Evolutionary conservation across 805 yeast species (phyloP).

Genomic region (Starmerella cellae): DNA sequence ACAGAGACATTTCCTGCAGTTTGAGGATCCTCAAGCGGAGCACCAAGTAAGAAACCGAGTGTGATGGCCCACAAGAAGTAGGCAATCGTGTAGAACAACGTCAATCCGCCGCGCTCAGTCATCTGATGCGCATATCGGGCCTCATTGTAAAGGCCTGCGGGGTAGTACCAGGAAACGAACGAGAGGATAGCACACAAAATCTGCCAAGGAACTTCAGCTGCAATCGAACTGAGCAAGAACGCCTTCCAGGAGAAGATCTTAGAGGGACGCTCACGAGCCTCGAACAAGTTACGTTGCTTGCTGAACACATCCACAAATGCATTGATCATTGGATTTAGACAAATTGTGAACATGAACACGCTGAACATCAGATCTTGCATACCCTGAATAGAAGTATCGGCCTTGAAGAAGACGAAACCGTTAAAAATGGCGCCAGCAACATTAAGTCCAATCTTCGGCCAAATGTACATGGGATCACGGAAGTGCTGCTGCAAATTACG

Average conservation of each 20-base stretch:
- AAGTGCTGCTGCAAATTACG: conserved; percentile 38
- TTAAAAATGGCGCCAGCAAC: conserved; percentile 45
- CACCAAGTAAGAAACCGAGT: conserved; percentile 43
- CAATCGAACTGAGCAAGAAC: conserved; percentile 39
- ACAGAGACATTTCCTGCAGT: conserved; percentile 51
- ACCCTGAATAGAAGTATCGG: conserved; percentile 40
- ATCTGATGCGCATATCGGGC: conserved; percentile 36
- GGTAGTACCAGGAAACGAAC: conserved; percentile 42
- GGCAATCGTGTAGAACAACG: conserved; percentile 37
- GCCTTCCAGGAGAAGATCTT: conserved; percentile 64
- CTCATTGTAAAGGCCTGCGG: conserved; percentile 32
- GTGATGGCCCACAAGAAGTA: conserved; percentile 41
- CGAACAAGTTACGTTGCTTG: conserved; percentile 47
- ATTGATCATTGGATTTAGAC: conserved; percentile 45
- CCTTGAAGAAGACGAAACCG: conserved; percentile 59
- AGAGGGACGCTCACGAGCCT: conserved; percentile 56
- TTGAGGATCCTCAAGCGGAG: conserved; percentile 51
- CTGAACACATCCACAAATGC: conserved; percentile 52
- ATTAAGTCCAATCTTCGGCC: conserved; percentile 43
- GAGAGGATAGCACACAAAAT: conserved; percentile 38
- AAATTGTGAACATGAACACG: conserved; percentile 44
- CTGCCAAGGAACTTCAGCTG: conserved; percentile 51
- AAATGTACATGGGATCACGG: conserved; percentile 51
- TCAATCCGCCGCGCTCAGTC: conserved; percentile 38
- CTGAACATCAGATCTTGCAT: conserved; percentile 49